Evolutionary conservation across 192 early-diverging fungal genomes (phyloP).

Genomic region (Gryganskiella cystojenkinii): DNA sequence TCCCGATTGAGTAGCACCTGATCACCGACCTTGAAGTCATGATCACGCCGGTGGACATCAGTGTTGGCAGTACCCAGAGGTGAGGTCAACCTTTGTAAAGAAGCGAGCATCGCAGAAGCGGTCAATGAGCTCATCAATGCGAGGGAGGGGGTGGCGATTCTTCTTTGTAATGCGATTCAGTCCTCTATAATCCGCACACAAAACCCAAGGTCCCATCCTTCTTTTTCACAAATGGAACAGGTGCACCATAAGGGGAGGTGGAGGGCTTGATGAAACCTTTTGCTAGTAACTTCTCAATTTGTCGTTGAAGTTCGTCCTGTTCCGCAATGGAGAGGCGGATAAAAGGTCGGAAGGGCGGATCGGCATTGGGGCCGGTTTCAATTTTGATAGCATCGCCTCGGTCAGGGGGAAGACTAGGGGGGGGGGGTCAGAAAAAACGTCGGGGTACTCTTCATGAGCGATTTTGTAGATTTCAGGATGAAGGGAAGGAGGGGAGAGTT

Average conservation of each 20-base stretch:
- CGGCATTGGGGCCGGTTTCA: slow-evolving; percentile 25
- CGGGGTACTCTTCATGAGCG: slow-evolving; percentile 19
- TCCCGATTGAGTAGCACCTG: no score
- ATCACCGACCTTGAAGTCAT: no score
- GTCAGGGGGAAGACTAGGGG: slow-evolving; percentile 27
- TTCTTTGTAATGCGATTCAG: no score
- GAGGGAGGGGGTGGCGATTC: no score
- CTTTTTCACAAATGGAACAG: slow-evolving; percentile 57
- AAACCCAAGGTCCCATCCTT: slow-evolving; percentile 56
- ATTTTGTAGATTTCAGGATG: background rate
- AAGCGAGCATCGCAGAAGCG: no score
- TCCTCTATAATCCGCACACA: no score
- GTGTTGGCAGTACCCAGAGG: no score
- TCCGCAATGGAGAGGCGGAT: slow-evolving; percentile 29
- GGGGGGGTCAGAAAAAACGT: slow-evolving; percentile 29
- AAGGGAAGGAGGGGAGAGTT: background rate
- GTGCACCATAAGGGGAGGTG: slow-evolving; percentile 48
- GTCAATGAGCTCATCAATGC: no score
- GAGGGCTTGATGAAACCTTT: slow-evolving; percentile 46
- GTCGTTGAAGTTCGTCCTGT: slow-evolving; percentile 37
- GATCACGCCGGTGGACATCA: no score
- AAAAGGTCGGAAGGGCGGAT: slow-evolving; percentile 22
- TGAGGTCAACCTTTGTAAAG: no score
- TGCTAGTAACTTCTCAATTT: slow-evolving; percentile 21
- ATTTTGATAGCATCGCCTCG: slow-evolving; percentile 21